Percentiles rank a stretch among this genome's conserved stretches.
phyloP scores from a whole-genome alignment of 805 yeast species.

The Candida alai region DNA sequence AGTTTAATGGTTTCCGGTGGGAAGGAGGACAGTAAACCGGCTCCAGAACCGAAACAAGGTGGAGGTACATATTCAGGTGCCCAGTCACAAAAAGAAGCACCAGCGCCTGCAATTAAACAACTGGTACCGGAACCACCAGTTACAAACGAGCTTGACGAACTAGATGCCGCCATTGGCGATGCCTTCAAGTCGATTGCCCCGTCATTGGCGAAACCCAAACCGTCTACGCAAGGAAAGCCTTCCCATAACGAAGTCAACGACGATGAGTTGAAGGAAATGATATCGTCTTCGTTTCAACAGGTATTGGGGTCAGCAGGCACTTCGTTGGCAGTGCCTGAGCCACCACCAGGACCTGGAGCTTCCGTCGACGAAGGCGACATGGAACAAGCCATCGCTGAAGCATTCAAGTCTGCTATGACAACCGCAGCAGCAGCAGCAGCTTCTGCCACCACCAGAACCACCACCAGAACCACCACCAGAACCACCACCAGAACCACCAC shows the following conservation, averaged over 20 bases:
- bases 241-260: slow-evolving; percentile 11
- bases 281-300: slow-evolving; percentile 20
- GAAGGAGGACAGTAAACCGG: no score
- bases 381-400: slow-evolving; percentile 28
- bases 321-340: neutral
- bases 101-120: no score
- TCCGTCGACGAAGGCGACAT: slow-evolving; percentile 13
- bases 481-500: neutral
- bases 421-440: neutral
- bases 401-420: slow-evolving; percentile 21
- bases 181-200: slow-evolving; percentile 12
- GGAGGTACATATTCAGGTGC: no score
- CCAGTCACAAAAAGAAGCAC: no score
- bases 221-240: neutral
- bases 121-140: no score
- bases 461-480: neutral
- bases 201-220: slow-evolving; percentile 12
- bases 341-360: neutral
- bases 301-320: slow-evolving; percentile 4
- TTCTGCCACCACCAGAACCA: neutral
- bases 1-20: no score
- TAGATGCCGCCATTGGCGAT: slow-evolving; percentile 20
- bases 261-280: slow-evolving; percentile 17
- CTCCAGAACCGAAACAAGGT: no score
- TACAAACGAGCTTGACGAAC: no score